Conservation (phyloP, 1,284 basidiomycete species). For the Trichosporon sp. region DNA sequence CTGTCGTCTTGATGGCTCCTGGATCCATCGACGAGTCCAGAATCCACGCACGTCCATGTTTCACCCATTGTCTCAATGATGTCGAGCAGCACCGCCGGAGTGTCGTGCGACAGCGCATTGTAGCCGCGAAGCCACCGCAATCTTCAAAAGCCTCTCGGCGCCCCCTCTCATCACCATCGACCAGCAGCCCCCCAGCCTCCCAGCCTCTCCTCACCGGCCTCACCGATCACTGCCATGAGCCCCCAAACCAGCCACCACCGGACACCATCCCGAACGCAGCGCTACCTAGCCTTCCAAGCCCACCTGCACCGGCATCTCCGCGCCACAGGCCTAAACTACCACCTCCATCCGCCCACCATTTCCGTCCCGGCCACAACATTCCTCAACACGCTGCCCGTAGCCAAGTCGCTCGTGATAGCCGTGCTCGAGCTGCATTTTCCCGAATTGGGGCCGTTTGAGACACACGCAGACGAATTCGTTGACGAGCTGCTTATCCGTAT, state of each 20-base stretch:
- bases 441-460: not conserved
- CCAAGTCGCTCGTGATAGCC: not conserved
- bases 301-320: not conserved
- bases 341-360: not conserved
- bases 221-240: not conserved
- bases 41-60: not conserved
- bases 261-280: not conserved
- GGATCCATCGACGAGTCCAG: not conserved
- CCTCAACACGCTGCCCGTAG: not conserved
- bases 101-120: not conserved
- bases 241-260: not conserved
- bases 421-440: slow-evolving; percentile 2
- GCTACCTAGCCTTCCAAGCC: not conserved
- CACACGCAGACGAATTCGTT: not conserved
- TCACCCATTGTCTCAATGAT: not conserved
- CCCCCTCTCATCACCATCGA: not conserved
- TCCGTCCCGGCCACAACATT: not conserved
- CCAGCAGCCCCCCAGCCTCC: too few species aligned
- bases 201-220: too few species aligned
- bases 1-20: too few species aligned
- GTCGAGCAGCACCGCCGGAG: not conserved
- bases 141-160: not conserved
- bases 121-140: not conserved
- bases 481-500: not conserved
- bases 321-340: not conserved